Evolutionary conservation across 345 rosid genomes (phyloP), one percentile per base, ranked within the genome.

Genomic region (Conringia planisiliqua): DNA sequence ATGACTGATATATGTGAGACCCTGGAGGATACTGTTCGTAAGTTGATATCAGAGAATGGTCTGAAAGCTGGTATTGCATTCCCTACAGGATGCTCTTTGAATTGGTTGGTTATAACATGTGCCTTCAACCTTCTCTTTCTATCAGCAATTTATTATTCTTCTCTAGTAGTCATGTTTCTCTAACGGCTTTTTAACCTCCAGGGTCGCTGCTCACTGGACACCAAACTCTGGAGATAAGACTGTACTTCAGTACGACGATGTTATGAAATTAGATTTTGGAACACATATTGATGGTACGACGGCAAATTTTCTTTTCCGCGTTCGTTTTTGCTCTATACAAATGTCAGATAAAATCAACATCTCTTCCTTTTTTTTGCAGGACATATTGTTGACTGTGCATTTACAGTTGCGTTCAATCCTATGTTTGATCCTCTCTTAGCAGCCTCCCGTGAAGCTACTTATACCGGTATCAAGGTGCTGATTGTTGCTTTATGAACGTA

Each of bases 161-260:
- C 35, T 43, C 29, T 72, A 63, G 71, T 55, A 33, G 8, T 72
- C 20, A 4, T 77, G 35, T 64, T 52, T 62, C 75, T 62, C 67
- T 74, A 32, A 18, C 48, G 75, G 63, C 29, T 57, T 74, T 44
- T 62, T 54, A 26, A 46, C 64, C 42, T 55, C 47, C 76, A 90
- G 99, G 97, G 95, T 96, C 27, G 99, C 97, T 78, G 98, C 99
- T 57, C 98, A 96, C 54, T 92, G 99, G 99, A 90, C 99, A 50
- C 99, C 99, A 8, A 96, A 96, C 84, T 62, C 91, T 0, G 97
- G 99, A 75, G 99, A 96, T 68, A 88, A 90, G 79, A 92, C 99
- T 73, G 93, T 92, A 44, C 99, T 95, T 80, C 90, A 92, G 85
- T 90, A 92, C 58, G 98, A 92, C 51, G 97, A 90, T 79, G 98